These are phyloP conservation scores for Aspergillus vadensis DNA, from an alignment of 2,329 filamentous ascomycete species.

Conservation along the genomic window DNA sequence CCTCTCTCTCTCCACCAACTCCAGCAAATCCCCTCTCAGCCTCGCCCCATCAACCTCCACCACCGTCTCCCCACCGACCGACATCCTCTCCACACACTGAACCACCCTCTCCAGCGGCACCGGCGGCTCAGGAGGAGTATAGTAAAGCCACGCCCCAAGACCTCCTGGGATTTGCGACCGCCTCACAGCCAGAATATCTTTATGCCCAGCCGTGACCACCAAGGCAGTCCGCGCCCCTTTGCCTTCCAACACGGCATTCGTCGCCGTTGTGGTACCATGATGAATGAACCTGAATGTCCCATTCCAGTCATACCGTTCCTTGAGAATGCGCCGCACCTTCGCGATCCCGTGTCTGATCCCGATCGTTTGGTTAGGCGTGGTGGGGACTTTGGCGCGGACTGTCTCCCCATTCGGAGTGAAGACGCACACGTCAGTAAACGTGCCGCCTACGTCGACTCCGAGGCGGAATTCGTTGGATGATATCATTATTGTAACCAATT, in stretches of 20 bases:
- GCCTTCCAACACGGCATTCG: conserved; percentile 54
- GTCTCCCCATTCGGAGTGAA: conserved; percentile 49
- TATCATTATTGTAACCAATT: background rate
- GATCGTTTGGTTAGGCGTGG: conserved; percentile 51
- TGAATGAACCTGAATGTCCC: conserved; percentile 54
- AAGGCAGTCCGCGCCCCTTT: conserved; percentile 53
- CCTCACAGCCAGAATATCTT: conserved; percentile 51
- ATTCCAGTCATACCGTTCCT: conserved; percentile 43
- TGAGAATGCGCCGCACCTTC: conserved; percentile 44
- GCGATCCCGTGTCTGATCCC: conserved; percentile 50
- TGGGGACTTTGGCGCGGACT: conserved; percentile 50
- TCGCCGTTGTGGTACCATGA: conserved; percentile 54
- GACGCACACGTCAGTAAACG: conserved; percentile 53
- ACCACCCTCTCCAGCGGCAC: conserved; percentile 53
- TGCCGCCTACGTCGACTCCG: conserved; percentile 39
- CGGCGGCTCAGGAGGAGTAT: conserved; percentile 50
- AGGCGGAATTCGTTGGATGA: conserved; percentile 17
- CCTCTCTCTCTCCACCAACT: conserved; percentile 42
- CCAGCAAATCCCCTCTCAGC: conserved; percentile 40
- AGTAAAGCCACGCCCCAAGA: conserved; percentile 54
- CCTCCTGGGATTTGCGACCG: conserved; percentile 56
- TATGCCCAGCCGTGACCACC: conserved; percentile 53
- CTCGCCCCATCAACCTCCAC: conserved; percentile 42
- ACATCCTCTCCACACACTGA: conserved; percentile 49
- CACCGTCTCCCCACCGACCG: conserved; percentile 46